Percentiles rank a stretch among this genome's conserved stretches.
These are phyloP conservation scores for Wilcoxina mikolae DNA, from an alignment of 495 filamentous ascomycete species.

Conservation along the genomic window DNA sequence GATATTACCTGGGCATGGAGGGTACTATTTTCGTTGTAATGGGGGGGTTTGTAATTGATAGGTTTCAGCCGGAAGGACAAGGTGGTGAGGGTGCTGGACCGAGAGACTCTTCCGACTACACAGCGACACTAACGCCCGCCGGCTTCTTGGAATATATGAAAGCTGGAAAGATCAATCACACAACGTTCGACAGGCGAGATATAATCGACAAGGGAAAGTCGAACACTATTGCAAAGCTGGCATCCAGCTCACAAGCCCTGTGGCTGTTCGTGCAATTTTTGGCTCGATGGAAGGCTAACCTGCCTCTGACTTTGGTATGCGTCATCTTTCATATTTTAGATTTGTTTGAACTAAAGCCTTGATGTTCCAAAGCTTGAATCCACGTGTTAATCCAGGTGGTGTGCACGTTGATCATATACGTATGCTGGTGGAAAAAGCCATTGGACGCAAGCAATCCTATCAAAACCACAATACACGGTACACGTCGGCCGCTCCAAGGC, in stretches of 20 bases:
- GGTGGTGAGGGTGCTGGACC: background rate
- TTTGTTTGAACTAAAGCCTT: background rate
- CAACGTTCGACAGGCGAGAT: background rate
- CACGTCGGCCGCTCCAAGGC: too few relatives aligned
- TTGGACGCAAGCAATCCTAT: conserved; percentile 13
- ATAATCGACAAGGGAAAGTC: conserved; percentile 10
- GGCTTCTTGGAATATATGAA: conserved; percentile 7
- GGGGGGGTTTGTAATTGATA: conserved; percentile 13
- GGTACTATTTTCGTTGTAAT: conserved; percentile 16
- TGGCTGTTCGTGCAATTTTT: conserved; percentile 5
- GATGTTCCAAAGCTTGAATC: conserved; percentile 8
- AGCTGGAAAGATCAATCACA: background rate
- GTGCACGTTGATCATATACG: conserved; percentile 8
- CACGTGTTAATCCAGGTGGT: conserved; percentile 14
- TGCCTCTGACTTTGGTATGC: background rate
- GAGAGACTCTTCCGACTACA: background rate
- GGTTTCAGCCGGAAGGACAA: background rate
- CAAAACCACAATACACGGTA: too few relatives aligned
- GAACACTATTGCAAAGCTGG: conserved; percentile 3
- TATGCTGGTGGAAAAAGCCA: conserved; percentile 13
- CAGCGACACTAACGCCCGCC: conserved; percentile 9
- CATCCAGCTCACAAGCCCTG: conserved; percentile 4
- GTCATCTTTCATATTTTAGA: background rate
- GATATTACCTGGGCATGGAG: conserved; percentile 7
- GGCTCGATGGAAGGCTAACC: background rate